These are phyloP conservation scores for Tylopilus felleus DNA, from an alignment of 768 basidiomycete genomes.

Conservation along the genomic window DNA sequence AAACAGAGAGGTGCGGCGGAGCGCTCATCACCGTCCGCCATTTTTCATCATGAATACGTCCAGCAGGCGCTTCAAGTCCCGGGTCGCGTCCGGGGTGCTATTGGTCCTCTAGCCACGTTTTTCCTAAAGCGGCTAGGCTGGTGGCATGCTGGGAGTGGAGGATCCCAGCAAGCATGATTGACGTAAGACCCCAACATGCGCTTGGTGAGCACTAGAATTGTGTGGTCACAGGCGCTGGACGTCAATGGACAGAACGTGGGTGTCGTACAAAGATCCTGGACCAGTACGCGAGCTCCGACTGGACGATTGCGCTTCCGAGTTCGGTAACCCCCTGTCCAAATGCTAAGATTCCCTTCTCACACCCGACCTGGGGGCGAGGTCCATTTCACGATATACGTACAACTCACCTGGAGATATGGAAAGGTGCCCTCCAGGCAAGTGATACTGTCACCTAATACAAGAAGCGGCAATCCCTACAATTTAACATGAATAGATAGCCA, in stretches of 20 bases:
- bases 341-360: no score
- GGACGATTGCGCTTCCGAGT: no score
- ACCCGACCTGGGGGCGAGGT: no score
- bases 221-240: not conserved
- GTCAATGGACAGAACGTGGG: not conserved
- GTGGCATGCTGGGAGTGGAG: not conserved
- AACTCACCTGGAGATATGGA: no score
- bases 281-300: no score
- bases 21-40: not conserved
- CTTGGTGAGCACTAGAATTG: not conserved
- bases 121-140: not conserved
- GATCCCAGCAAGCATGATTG: not conserved
- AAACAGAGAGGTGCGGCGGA: not conserved
- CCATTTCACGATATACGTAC: no score
- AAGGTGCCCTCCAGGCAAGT: no score
- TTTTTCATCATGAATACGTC: not conserved
- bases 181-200: not conserved
- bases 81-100: not conserved
- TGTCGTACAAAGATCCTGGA: no score
- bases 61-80: not conserved
- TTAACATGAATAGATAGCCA: no score
- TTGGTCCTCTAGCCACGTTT: not conserved
- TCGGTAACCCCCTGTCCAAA: no score
- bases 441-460: no score
- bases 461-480: no score